Conservation (phyloP, 2,329 filamentous ascomycete species). For the Xylaria sp. region DNA sequence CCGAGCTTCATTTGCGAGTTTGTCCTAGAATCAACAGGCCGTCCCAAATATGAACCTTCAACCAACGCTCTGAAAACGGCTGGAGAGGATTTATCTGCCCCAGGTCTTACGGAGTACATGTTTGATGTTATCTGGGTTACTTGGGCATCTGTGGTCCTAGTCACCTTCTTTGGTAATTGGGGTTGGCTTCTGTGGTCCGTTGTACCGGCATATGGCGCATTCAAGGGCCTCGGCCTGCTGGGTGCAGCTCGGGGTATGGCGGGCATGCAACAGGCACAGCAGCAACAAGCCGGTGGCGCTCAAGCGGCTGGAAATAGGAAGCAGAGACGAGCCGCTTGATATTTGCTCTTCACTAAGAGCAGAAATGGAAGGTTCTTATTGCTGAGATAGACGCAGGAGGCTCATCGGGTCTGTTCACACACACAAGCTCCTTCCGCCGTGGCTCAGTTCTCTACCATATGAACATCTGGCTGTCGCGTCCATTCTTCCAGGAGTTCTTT, state of each 20-base stretch:
- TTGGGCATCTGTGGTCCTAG: constrained; percentile 79
- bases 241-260: constrained; percentile 66
- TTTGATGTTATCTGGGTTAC: constrained; percentile 98
- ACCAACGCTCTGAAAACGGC: constrained; percentile 75
- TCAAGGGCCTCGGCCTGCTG: constrained; percentile 64
- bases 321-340: constrained; percentile 63
- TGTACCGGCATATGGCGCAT: constrained; percentile 65
- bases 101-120: constrained; percentile 95
- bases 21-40: constrained; percentile 84
- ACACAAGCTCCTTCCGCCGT: background rate
- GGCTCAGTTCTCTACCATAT: constrained; percentile 41
- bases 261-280: constrained; percentile 54
- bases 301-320: constrained; percentile 60
- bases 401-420: background rate
- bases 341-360: background rate
- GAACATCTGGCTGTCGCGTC: constrained; percentile 58
- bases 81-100: constrained; percentile 88
- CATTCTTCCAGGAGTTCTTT: constrained; percentile 63
- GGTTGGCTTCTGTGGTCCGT: constrained; percentile 67
- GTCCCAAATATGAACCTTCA: constrained; percentile 75
- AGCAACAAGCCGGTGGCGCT: constrained; percentile 46
- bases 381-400: background rate
- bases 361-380: background rate
- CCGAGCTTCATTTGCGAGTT: constrained; percentile 85
- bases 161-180: constrained; percentile 82